Conservation (phyloP, 2,329 filamentous ascomycete genomes). For the Epichloe gansuensis region DNA sequence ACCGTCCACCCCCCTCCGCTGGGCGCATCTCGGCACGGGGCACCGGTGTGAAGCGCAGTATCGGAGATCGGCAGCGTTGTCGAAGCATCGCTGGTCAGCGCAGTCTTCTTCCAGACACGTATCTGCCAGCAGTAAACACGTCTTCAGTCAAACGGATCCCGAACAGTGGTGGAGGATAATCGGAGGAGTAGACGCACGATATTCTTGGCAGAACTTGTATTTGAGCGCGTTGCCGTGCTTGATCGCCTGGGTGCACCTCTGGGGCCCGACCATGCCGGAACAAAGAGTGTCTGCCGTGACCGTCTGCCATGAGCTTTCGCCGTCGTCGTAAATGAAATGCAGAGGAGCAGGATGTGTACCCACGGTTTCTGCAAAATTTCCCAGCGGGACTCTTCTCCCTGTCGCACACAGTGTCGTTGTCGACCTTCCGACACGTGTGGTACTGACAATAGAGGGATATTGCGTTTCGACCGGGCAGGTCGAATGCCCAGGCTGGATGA, state of each 20-base stretch:
- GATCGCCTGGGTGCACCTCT: neutral
- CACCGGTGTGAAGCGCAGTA: neutral
- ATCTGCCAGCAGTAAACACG: neutral
- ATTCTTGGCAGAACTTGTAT: neutral
- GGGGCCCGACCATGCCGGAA: neutral
- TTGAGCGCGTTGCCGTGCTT: neutral
- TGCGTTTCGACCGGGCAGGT: neutral
- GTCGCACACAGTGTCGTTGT: neutral
- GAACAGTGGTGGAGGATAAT: too few relatives aligned
- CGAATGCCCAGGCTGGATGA: neutral
- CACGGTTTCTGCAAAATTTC: constrained; percentile 1
- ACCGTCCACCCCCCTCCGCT: neutral
- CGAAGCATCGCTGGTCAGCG: neutral
- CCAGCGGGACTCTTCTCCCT: neutral
- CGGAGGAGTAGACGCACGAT: neutral
- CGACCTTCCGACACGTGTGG: constrained; percentile 3
- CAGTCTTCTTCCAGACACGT: neutral
- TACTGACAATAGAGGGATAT: constrained; percentile 2
- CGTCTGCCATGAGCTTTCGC: too few relatives aligned
- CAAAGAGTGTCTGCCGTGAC: neutral
- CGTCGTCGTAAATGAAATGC: neutral
- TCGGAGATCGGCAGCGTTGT: neutral
- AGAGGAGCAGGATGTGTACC: neutral
- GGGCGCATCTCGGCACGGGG: neutral
- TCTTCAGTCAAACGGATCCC: too few relatives aligned